Percentiles rank a stretch among this genome's conserved stretches.
These are phyloP conservation scores for Metroxylon sagu DNA, from an alignment of 176 grass and related monocot genomes.

Conservation along the genomic window DNA sequence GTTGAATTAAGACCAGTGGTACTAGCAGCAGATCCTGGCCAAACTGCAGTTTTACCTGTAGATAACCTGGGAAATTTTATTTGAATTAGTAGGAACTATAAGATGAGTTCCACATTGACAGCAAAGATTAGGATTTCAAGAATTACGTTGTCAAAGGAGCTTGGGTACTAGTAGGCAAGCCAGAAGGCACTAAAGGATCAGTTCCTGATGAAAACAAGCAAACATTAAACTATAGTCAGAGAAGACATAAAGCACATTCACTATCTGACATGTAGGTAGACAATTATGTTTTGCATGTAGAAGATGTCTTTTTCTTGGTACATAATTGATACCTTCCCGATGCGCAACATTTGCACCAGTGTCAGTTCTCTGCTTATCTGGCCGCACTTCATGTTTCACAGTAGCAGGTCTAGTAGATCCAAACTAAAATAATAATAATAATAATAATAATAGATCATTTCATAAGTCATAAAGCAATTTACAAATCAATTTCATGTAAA, in stretches of 20 bases:
- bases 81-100: background rate
- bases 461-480: background rate
- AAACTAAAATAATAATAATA: constrained; percentile 20
- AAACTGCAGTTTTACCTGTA: constrained; percentile 1
- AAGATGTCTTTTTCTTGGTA: no score
- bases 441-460: constrained; percentile 9
- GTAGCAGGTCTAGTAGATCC: constrained; percentile 12
- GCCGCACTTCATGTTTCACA: constrained; percentile 11
- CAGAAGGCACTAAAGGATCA: constrained; percentile 6
- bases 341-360: constrained; percentile 21
- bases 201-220: constrained; percentile 29
- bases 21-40: constrained; percentile 2
- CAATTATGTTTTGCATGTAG: no score
- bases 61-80: constrained; percentile 25
- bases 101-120: no score
- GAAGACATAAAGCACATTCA: background rate
- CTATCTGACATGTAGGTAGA: background rate
- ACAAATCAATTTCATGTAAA: background rate
- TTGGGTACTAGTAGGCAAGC: constrained; percentile 21
- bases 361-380: constrained; percentile 5
- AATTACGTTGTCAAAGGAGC: constrained; percentile 33
- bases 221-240: background rate
- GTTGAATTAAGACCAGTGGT: constrained; percentile 11
- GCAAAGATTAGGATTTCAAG: background rate
- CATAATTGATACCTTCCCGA: no score